A percentile compares a stretch with the other conserved stretches of the same genome.
phyloP scores from a whole-genome alignment of 495 filamentous ascomycete genomes.

The Penicillium lividum region DNA sequence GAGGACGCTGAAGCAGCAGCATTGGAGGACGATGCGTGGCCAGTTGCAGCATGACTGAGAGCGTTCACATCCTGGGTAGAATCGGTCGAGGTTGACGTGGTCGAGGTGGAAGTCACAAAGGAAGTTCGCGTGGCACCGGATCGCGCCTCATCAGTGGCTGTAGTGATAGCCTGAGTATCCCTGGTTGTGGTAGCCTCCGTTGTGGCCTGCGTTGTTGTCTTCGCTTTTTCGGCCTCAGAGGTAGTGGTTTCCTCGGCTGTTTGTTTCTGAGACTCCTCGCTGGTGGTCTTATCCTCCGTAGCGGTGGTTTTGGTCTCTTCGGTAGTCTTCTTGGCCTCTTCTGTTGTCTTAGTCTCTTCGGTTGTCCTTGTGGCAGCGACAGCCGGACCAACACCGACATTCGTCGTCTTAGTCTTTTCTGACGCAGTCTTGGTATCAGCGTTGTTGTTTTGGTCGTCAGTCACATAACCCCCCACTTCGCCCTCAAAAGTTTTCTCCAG shows the following conservation, averaged over 20 bases:
- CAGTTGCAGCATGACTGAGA: conserved; percentile 16
- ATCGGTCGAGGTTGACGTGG: conserved; percentile 11
- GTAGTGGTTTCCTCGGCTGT: conserved; percentile 2
- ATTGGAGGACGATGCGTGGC: conserved; percentile 15
- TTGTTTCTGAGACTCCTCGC: background rate
- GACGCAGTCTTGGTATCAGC: conserved; percentile 9
- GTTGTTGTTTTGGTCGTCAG: conserved; percentile 2
- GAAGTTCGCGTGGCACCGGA: conserved; percentile 4
- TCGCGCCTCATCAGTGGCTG: conserved; percentile 12
- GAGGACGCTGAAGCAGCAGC: conserved; percentile 20
- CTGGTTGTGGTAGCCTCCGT: conserved; percentile 11
- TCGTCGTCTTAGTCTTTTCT: conserved; percentile 5
- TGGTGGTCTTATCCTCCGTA: conserved; percentile 2
- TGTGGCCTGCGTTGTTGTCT: conserved; percentile 14
- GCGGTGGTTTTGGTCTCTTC: background rate
- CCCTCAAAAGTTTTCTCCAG: background rate
- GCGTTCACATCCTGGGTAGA: conserved; percentile 18
- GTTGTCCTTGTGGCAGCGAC: conserved; percentile 18
- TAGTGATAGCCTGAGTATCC: conserved; percentile 11
- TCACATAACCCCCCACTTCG: conserved; percentile 2
- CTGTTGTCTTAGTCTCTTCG: conserved; percentile 4
- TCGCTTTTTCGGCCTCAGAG: conserved; percentile 7
- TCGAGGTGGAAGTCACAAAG: conserved; percentile 25
- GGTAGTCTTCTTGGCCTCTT: conserved; percentile 6
- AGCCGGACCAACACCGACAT: conserved; percentile 25